Percentiles rank a stretch among this genome's conserved stretches.
These are phyloP conservation scores for Pichia sp. DNA, from an alignment of 1,139 yeast genomes.

Conservation along the genomic window DNA sequence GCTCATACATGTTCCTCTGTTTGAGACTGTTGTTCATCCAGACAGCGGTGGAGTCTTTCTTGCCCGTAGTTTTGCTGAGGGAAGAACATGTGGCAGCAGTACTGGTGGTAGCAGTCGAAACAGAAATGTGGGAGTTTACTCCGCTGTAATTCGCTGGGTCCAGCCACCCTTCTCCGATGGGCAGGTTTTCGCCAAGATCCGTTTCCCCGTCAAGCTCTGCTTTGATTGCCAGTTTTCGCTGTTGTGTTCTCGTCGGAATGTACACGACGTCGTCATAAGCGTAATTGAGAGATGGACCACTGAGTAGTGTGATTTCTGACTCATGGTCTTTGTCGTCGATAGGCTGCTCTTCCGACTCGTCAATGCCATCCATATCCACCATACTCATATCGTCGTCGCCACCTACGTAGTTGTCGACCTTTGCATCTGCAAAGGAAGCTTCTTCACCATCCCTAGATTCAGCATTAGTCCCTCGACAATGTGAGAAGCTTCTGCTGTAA, in stretches of 20 bases:
- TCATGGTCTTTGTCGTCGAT: background rate
- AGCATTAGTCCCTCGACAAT: background rate
- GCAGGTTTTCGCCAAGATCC: background rate
- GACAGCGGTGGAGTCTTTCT: background rate
- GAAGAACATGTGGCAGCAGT: background rate
- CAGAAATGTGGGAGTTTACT: background rate
- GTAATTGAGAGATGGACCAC: background rate
- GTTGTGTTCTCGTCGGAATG: slow-evolving; percentile 27
- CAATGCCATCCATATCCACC: slow-evolving; percentile 1
- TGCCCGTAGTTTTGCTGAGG: background rate
- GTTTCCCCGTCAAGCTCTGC: background rate
- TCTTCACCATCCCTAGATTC: background rate
- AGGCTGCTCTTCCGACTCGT: background rate
- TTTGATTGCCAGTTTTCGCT: slow-evolving; percentile 11
- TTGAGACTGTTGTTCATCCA: slow-evolving; percentile 28
- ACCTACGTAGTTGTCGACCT: background rate
- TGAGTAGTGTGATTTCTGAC: background rate
- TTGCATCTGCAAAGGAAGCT: background rate
- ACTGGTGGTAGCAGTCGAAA: background rate
- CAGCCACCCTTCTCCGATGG: background rate
- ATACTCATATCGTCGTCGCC: background rate
- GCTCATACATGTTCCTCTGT: slow-evolving; percentile 27
- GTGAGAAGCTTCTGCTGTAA: background rate
- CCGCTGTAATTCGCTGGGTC: background rate
- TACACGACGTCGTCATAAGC: background rate